phyloP scores from a whole-genome alignment of 2,329 filamentous ascomycete genomes.

The Lecanosticta acicola region DNA sequence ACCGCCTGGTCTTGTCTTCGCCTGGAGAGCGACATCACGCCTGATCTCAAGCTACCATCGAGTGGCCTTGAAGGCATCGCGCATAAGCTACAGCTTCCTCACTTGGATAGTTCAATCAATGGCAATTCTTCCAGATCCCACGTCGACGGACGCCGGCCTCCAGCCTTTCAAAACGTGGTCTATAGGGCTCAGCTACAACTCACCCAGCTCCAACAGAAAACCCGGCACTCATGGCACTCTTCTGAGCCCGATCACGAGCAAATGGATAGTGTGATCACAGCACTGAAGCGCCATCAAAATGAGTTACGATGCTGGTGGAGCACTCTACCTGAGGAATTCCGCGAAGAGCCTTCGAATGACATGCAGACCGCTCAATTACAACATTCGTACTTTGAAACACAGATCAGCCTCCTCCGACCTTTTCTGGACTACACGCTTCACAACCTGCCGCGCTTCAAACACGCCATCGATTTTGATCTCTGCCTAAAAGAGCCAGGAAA shows the following conservation, averaged over 20 bases:
- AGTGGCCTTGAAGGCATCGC: conserved; percentile 54
- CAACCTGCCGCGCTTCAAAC: conserved; percentile 28
- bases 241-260: too few species aligned
- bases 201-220: too few species aligned
- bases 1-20: conserved; percentile 90
- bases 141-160: neutral
- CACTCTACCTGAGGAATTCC: too few species aligned
- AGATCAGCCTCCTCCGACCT: conserved; percentile 76
- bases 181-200: too few species aligned
- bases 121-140: neutral
- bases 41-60: conserved; percentile 61
- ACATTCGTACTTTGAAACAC: too few species aligned
- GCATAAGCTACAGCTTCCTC: conserved; percentile 52
- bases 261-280: too few species aligned
- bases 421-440: conserved; percentile 58
- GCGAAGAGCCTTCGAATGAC: too few species aligned
- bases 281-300: too few species aligned
- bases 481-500: too few species aligned
- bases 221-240: too few species aligned
- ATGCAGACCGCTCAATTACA: too few species aligned
- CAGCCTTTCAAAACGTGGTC: neutral
- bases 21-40: conserved; percentile 84
- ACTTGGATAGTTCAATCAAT: neutral
- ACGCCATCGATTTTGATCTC: conserved; percentile 12
- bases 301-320: too few species aligned